Conservation (phyloP, 2,329 filamentous ascomycete genomes). For the Ampelomyces quisqualis region DNA sequence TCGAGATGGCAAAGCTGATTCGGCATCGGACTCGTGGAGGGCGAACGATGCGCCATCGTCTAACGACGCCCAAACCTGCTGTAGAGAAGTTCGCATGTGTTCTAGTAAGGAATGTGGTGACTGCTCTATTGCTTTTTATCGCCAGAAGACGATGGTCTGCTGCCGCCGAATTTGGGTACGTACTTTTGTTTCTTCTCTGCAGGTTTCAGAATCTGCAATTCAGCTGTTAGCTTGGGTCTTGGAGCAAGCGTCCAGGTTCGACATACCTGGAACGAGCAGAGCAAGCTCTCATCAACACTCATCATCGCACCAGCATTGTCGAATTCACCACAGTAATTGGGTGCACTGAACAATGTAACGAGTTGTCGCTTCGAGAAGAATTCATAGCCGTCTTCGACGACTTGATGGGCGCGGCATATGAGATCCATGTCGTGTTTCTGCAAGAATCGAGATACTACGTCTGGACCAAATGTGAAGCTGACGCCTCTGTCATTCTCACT, state of each 20-base stretch:
- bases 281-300: conserved; percentile 96
- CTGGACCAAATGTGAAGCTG: conserved; percentile 96
- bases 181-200: conserved; percentile 99
- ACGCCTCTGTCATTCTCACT: conserved; percentile 98
- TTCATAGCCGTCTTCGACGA: conserved; percentile 98
- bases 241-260: background rate
- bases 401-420: conserved; percentile 97
- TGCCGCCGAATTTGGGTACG: conserved; percentile 73
- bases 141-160: conserved; percentile 69
- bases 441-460: conserved; percentile 94
- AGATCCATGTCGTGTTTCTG: conserved; percentile 99
- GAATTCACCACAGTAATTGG: conserved; percentile 99
- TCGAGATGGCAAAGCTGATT: conserved; percentile 33
- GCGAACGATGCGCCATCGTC: conserved; percentile 35
- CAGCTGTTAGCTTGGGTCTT: conserved; percentile 20
- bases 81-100: conserved; percentile 54
- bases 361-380: conserved; percentile 99
- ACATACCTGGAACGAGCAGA: conserved; percentile 96
- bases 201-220: conserved; percentile 85
- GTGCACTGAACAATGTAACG: conserved; percentile 95
- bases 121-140: conserved; percentile 64
- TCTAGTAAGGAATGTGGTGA: conserved; percentile 48
- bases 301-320: conserved; percentile 99
- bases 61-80: conserved; percentile 97
- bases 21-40: conserved; percentile 35